Percentiles rank a stretch among this genome's conserved stretches.
Conservation (phyloP, 2,329 filamentous ascomycete species). For the Phyllosticta citriasiana region DNA sequence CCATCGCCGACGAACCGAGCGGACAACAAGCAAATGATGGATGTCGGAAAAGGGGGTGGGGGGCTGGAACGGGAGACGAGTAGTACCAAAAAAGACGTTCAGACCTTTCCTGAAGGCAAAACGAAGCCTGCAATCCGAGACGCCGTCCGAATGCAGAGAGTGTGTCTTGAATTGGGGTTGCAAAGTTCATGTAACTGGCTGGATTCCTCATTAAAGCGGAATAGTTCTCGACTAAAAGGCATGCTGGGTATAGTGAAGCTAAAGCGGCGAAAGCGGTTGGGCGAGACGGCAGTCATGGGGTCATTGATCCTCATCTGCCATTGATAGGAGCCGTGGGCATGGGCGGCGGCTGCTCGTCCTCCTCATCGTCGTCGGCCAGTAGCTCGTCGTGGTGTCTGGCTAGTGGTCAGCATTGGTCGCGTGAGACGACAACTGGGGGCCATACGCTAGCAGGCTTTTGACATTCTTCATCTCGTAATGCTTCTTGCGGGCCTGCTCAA, state of each 20-base stretch:
- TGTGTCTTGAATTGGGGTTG: background rate
- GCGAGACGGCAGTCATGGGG: background rate
- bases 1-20: no score
- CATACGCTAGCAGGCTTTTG: conserved; percentile 69
- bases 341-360: conserved; percentile 14
- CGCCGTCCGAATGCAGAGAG: background rate
- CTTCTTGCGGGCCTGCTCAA: conserved; percentile 85
- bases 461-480: conserved; percentile 99
- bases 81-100: background rate
- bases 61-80: background rate
- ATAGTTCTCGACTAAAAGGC: background rate
- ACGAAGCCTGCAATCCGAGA: background rate
- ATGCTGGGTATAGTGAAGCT: conserved; percentile 11
- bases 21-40: no score
- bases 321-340: conserved; percentile 5
- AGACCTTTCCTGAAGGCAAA: background rate
- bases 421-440: background rate
- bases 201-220: background rate
- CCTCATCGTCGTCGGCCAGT: conserved; percentile 33
- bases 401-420: conserved; percentile 16
- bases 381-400: conserved; percentile 30
- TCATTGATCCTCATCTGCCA: background rate
- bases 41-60: background rate
- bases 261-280: background rate
- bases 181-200: background rate